A percentile compares a stretch with the other conserved stretches of the same genome.
Conservation (phyloP, 106 monocot genomes). For the Phalaenopsis equestris region DNA sequence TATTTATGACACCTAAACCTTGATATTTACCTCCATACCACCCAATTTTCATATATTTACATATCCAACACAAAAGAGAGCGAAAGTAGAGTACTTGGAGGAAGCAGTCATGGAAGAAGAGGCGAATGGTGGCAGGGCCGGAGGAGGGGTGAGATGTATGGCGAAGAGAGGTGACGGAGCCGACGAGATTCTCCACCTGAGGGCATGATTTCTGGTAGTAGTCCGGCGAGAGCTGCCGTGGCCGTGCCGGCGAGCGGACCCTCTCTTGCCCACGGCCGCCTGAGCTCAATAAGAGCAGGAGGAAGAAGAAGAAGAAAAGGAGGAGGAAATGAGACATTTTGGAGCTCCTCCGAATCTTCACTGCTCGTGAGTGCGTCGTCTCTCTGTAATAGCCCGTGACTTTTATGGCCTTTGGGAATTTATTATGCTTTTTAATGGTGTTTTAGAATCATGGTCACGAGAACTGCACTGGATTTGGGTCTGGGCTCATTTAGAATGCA, state of each 20-base stretch:
- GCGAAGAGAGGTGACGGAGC: conserved; percentile 18
- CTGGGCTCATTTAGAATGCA: no score
- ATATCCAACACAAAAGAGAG: neutral
- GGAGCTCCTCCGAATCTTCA: no score
- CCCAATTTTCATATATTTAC: no score
- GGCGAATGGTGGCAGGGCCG: conserved; percentile 46
- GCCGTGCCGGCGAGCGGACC: conserved; percentile 22
- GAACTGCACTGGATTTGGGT: no score
- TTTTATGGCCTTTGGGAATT: no score
- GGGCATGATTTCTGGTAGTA: conserved; percentile 53
- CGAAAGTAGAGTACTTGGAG: conserved; percentile 21
- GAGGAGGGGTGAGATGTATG: conserved; percentile 35
- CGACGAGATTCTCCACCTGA: conserved; percentile 44
- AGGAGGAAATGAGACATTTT: no score
- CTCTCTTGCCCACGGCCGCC: conserved; percentile 4
- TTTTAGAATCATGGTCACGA: no score
- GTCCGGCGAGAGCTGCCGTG: conserved; percentile 28
- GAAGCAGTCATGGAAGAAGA: conserved; percentile 64
- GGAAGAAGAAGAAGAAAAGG: neutral
- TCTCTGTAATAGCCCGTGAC: no score
- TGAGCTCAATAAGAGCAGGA: neutral
- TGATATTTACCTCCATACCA: no score
- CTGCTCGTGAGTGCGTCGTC: no score
- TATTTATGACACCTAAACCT: no score
- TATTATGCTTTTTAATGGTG: no score